A percentile compares a stretch with the other conserved stretches of the same genome.
phyloP scores from a whole-genome alignment of 1,139 yeast genomes.

The Magnusiomyces suaveolens region DNA sequence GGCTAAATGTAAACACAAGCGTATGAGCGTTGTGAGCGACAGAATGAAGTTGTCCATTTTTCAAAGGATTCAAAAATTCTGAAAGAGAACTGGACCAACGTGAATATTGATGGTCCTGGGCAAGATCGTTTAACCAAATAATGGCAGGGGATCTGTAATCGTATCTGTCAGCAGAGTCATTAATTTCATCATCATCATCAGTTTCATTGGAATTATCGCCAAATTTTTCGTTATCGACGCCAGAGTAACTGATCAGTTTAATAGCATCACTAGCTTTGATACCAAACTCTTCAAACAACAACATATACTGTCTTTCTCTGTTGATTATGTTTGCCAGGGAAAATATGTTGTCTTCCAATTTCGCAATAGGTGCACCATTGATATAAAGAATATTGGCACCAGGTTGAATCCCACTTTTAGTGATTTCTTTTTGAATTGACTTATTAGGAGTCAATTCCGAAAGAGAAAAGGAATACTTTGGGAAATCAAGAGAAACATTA shows the following conservation, averaged over 20 bases:
- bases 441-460: conserved; percentile 19
- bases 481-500: conserved; percentile 31
- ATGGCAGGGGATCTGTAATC: conserved; percentile 43
- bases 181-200: conserved; percentile 10
- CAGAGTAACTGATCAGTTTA: conserved; percentile 14
- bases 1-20: conserved; percentile 58
- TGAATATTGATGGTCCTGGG: conserved; percentile 47
- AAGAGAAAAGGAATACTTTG: conserved; percentile 24
- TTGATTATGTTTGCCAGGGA: conserved; percentile 27
- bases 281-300: conserved; percentile 17
- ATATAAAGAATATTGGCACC: conserved; percentile 32
- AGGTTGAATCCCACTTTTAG: conserved; percentile 19
- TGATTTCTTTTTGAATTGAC: conserved; percentile 21
- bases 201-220: background rate
- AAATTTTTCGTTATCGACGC: background rate
- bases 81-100: conserved; percentile 39
- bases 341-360: conserved; percentile 23
- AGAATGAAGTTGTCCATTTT: conserved; percentile 26
- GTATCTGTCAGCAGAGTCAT: conserved; percentile 25
- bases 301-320: conserved; percentile 26
- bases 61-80: conserved; percentile 35
- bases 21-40: conserved; percentile 70
- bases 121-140: conserved; percentile 70
- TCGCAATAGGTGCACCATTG: conserved; percentile 32
- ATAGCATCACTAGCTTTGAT: conserved; percentile 16